Evolutionary conservation across 345 rosid genomes (phyloP).

Genomic region (Barbarea vulgaris): DNA sequence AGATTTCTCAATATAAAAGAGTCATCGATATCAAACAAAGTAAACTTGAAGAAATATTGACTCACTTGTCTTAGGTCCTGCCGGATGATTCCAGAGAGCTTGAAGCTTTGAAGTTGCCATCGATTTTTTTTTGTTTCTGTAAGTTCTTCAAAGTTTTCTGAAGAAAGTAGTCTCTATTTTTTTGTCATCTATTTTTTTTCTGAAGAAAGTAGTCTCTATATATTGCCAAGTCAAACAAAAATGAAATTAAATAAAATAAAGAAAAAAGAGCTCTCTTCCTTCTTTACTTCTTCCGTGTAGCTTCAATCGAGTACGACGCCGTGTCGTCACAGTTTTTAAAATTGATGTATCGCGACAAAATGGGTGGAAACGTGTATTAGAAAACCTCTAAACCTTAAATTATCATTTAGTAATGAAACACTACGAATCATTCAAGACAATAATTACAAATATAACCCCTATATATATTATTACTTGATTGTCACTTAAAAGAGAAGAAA

Average conservation of each 20-base stretch:
- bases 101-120: slow-evolving; percentile 84
- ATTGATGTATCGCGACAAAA: too few relatives aligned
- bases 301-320: background rate
- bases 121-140: background rate
- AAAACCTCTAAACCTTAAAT: too few relatives aligned
- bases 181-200: slow-evolving; percentile 19
- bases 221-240: background rate
- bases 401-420: too few relatives aligned
- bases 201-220: background rate
- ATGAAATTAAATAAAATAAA: background rate
- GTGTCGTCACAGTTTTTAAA: background rate
- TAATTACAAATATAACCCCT: background rate
- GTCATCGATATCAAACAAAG: background rate
- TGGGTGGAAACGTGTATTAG: too few relatives aligned
- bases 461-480: background rate
- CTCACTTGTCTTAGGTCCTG: slow-evolving; percentile 94
- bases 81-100: slow-evolving; percentile 92
- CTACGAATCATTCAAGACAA: background rate
- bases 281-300: background rate
- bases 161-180: too few relatives aligned
- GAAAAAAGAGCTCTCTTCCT: too few relatives aligned
- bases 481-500: background rate
- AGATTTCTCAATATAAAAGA: background rate
- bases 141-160: too few relatives aligned
- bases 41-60: background rate